Evolutionary conservation across 192 early-diverging fungal species (phyloP), one percentile per base, ranked within the genome.

Genomic region (Backusella parvicylindrica): DNA sequence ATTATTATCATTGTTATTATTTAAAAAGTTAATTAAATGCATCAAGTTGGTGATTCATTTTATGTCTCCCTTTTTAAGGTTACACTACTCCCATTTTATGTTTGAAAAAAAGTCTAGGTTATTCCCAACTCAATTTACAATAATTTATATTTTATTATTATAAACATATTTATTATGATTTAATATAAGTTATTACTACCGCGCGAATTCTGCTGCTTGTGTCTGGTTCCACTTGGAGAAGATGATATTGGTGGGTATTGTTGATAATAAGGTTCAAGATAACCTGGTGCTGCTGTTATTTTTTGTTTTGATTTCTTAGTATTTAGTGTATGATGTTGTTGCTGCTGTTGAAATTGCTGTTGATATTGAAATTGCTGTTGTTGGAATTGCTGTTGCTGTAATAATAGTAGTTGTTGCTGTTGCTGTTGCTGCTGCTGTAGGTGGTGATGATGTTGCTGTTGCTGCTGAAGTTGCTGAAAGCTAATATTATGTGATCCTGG

Each of bases 381-480:
- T 16, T 71, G 70, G 23, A 49, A 30, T 18, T 71, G 43, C 6
- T 71, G 70, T 53, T 71, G 70, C n/a, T 71, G 70, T 71, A 43
- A 11, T 21, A 43, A 12, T 2, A 43, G 13, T 21, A 47, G 69
- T 1, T 70, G 69, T 47, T 47, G 41, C 1, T 49, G 35, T 15
- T 71, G 70, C 18, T 43, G 37, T 21, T 38, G 36, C n/a, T 31
- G 26, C 21, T 71, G 71, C 12, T 72, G 71, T 23, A 63, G 71
- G 12, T 64, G 71, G 1, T 60, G 71, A 11, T 70, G 68, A 0
- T 70, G 68, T 2, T 41, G 36, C 1, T 72, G 71, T 23, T 73
- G 71, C 6, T 72, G 72, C 26, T 77, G 76, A n/a, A 77, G 38
- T 33, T 77, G 76, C 36, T 77, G 76, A 32, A 77, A 77, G 37